Evolutionary conservation across 2,329 filamentous ascomycete species (phyloP), one percentile per base, ranked within the genome.

Genomic region (Mycosphaerella sp.): DNA sequence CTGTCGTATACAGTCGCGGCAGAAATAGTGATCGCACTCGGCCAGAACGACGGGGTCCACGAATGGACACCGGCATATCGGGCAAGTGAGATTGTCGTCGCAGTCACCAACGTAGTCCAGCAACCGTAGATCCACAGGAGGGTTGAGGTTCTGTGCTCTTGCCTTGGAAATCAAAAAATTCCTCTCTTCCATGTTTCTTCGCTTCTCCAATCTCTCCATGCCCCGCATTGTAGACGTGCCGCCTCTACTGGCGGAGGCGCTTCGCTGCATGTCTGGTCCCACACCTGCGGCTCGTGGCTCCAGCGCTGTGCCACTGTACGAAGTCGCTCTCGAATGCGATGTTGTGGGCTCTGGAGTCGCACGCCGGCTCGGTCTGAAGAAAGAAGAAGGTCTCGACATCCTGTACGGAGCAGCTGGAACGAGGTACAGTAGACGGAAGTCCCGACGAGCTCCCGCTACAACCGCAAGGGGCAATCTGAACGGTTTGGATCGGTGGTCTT

Each of bases 11-110:
- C 81, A 84, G 18, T 76, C 73, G 48, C 73, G 70, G 67, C 81
- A 84, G 68, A 84, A 84, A 56, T 79, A 77, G 68, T 84, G 81
- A 56, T 83, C 79, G 66, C 81, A 84, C 57, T 77, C 72, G 42
- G 81, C 69, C 58, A 78, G 66, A 3, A 68, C 71, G 40, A 81
- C 73, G 1, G 81, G 80, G 46, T 75, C 70, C 49, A 82, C 74
- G 60, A 83, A 82, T 6, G 81, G 78, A 54, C 77, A 79, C 62
- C 80, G 79, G 65, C 81, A 84, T 57, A 84, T 84, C 13, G 80
- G 75, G 62, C 81, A 84, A 70, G 81, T 77, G 44, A 84, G 72
- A 61, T 84, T 81, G 54, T 73, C 73, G 63, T 84, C 79, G 62
- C 77, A 78, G 25, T 68, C 64, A 44, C 72, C 69, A 51, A 80